These are phyloP conservation scores for Isoetes taiwanensis DNA, from an alignment of 75 land plant species.

Conservation along the genomic window DNA sequence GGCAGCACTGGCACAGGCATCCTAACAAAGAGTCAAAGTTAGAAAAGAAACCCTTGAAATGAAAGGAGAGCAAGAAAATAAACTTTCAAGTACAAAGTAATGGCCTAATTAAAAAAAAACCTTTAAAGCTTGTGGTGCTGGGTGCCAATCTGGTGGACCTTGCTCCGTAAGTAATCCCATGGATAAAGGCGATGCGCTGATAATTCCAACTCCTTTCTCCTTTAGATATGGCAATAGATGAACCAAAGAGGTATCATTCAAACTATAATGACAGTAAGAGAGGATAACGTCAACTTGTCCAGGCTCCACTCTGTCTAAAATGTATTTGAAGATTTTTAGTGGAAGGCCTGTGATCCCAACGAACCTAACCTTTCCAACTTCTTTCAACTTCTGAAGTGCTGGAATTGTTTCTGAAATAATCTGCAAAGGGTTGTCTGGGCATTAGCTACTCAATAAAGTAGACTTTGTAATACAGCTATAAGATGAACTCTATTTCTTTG, in stretches of 20 bases:
- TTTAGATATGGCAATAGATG: constrained; percentile 81
- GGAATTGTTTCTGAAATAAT: constrained; percentile 86
- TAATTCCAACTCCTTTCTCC: constrained; percentile 88
- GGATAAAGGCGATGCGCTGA: constrained; percentile 86
- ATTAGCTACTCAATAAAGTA: too few species aligned
- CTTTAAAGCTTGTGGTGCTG: constrained; percentile 80
- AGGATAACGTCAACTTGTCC: constrained; percentile 87
- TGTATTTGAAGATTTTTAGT: constrained; percentile 57
- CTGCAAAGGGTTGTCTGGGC: too few species aligned
- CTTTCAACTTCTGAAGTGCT: constrained; percentile 75
- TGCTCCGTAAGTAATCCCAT: constrained; percentile 89
- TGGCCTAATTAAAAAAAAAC: too few species aligned
- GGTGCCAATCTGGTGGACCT: constrained; percentile 96
- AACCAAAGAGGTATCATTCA: constrained; percentile 73
- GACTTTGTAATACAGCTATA: too few species aligned
- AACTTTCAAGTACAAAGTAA: too few species aligned
- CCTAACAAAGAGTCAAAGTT: too few species aligned
- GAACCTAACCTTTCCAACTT: constrained; percentile 59
- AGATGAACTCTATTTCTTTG: too few species aligned
- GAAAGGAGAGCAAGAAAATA: too few species aligned
- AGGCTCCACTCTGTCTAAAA: constrained; percentile 71
- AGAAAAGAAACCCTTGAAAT: too few species aligned
- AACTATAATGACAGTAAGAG: constrained; percentile 83
- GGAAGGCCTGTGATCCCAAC: constrained; percentile 97
- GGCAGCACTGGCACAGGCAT: constrained; percentile 64